These are phyloP conservation scores for Canna indica DNA, from an alignment of 176 grass and related monocot genomes.

Conservation along the genomic window DNA sequence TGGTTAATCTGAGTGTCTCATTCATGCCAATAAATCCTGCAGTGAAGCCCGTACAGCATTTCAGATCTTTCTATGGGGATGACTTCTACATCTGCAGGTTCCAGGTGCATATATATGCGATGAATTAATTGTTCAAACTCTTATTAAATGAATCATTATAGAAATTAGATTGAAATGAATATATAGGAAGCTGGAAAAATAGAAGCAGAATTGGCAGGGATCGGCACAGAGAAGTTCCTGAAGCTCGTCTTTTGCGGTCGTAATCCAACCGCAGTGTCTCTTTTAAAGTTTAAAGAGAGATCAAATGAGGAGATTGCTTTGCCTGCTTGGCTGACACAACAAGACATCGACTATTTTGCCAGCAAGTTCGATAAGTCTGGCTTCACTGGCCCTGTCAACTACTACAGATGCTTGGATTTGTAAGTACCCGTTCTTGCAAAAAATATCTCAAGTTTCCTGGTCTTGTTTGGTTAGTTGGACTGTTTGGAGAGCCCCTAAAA, in stretches of 20 bases:
- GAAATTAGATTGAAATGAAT: too few relatives aligned
- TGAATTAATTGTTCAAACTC: background rate
- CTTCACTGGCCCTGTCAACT: constrained; percentile 15
- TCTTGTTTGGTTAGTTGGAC: too few relatives aligned
- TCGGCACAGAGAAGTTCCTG: constrained; percentile 41
- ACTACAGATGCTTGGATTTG: constrained; percentile 31
- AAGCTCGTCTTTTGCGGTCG: constrained; percentile 29
- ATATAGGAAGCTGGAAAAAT: constrained; percentile 44
- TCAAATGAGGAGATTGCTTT: constrained; percentile 35
- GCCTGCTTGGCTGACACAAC: constrained; percentile 60
- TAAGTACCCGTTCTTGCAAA: background rate
- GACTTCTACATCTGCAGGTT: constrained; percentile 72
- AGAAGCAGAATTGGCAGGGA: constrained; percentile 40
- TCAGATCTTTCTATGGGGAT: constrained; percentile 48
- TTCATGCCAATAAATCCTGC: constrained; percentile 35
- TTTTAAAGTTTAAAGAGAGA: constrained; percentile 25
- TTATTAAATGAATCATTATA: too few relatives aligned
- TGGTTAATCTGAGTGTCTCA: constrained; percentile 62
- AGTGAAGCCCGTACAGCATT: constrained; percentile 32
- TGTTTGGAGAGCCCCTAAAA: too few relatives aligned
- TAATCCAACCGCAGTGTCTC: constrained; percentile 24
- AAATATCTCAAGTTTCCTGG: background rate
- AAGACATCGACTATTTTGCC: constrained; percentile 48
- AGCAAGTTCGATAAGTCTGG: constrained; percentile 44
- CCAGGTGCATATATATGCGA: constrained; percentile 31